Conservation (phyloP, 2,329 filamentous ascomycete genomes). For the Leptographium flavum region DNA sequence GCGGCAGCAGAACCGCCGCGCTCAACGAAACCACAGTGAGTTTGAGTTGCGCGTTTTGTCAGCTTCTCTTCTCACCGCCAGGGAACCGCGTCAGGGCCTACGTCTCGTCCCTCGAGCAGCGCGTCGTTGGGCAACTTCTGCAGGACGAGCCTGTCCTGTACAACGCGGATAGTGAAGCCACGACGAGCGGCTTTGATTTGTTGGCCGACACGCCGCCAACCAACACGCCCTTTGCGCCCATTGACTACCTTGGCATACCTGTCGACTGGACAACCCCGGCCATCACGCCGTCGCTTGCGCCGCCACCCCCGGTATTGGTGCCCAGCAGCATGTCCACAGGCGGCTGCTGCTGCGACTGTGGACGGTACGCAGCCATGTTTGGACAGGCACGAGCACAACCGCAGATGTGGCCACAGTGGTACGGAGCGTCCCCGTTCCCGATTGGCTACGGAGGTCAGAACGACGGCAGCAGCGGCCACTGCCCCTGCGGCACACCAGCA, state of each 20-base stretch:
- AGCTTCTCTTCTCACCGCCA: not conserved
- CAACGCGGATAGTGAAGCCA: not conserved
- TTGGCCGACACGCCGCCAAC: too few species aligned
- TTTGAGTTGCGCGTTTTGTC: not conserved
- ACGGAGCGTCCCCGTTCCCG: not conserved
- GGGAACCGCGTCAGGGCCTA: not conserved
- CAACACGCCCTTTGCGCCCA: too few species aligned
- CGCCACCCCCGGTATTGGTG: not conserved
- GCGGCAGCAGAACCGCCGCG: not conserved
- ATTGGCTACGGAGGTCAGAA: not conserved
- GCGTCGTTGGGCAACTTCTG: not conserved
- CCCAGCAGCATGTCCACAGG: not conserved
- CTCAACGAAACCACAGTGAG: not conserved
- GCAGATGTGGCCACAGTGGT: not conserved
- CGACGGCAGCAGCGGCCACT: not conserved
- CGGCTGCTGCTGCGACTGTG: not conserved
- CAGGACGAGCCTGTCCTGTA: not conserved
- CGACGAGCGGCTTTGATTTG: not conserved
- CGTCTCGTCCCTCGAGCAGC: not conserved
- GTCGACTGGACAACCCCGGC: not conserved
- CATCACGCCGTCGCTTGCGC: too few species aligned
- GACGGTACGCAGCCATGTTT: not conserved
- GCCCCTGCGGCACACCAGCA: not conserved
- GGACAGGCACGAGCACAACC: not conserved
- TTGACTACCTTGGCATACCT: not conserved